Conservation (phyloP, 2,329 filamentous ascomycete species). For the Chrysoporthe puriensis region DNA sequence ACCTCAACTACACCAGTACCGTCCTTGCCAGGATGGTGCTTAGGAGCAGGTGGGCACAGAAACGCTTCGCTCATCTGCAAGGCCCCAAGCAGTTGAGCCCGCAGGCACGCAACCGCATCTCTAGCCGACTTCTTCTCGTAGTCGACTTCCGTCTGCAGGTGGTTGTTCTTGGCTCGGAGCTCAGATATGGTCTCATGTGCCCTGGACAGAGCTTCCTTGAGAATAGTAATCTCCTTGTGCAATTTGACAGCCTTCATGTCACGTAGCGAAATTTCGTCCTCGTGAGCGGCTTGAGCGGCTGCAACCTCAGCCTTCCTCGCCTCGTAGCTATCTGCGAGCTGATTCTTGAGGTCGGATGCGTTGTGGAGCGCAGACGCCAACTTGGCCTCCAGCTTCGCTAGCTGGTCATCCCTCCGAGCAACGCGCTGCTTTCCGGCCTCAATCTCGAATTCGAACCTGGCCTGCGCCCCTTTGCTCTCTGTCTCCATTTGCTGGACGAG, state of each 20-base stretch:
- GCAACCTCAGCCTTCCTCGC: neutral
- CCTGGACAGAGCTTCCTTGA: slow-evolving; percentile 8
- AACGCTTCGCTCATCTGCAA: slow-evolving; percentile 25
- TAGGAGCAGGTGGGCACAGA: slow-evolving; percentile 7
- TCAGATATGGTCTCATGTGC: neutral
- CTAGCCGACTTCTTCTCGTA: slow-evolving; percentile 4
- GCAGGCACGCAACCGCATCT: slow-evolving; percentile 18
- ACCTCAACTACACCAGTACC: neutral
- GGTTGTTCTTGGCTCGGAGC: neutral
- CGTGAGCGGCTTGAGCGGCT: neutral
- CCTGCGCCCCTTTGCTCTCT: slow-evolving; percentile 3
- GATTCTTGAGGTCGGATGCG: neutral
- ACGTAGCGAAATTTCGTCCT: neutral
- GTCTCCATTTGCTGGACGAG: neutral
- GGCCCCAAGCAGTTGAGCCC: slow-evolving; percentile 21
- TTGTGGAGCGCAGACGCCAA: neutral
- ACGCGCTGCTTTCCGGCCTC: slow-evolving; percentile 5
- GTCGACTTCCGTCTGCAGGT: neutral
- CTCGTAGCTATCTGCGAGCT: slow-evolving; percentile 6
- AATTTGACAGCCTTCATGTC: slow-evolving; percentile 5
- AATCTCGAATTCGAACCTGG: neutral
- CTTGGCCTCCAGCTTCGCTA: slow-evolving; percentile 1
- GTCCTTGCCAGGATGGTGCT: neutral
- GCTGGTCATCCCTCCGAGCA: neutral
- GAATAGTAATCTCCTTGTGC: slow-evolving; percentile 1